Evolutionary conservation across 441 rosid species (phyloP).

Genomic region (Cnidoscolus chayamansa): DNA sequence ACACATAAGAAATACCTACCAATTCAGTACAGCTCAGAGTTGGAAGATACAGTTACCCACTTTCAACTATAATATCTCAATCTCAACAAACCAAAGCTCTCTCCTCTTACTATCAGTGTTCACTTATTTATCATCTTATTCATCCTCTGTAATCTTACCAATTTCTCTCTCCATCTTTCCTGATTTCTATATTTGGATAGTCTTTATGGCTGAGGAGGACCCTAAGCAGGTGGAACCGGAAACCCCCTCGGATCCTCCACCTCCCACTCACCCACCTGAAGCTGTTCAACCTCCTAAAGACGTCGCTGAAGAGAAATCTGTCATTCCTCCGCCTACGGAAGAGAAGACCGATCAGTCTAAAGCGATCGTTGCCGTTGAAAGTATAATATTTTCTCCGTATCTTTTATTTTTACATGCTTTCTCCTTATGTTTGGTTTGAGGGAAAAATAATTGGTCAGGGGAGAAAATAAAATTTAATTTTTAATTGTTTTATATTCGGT

Average conservation of each 20-base stretch:
- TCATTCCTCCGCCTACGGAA: slow-evolving; percentile 41
- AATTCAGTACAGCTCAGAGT: slow-evolving; percentile 29
- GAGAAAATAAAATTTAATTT: no score
- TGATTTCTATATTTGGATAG: not conserved
- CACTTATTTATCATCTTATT: not conserved
- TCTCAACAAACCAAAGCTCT: slow-evolving; percentile 12
- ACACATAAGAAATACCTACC: not conserved
- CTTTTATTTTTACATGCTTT: not conserved
- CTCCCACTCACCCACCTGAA: slow-evolving; percentile 26
- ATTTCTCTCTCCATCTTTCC: not conserved
- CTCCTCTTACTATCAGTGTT: not conserved
- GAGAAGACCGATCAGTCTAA: slow-evolving; percentile 49
- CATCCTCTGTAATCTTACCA: not conserved
- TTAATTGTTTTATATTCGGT: no score
- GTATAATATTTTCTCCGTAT: slow-evolving; percentile 31
- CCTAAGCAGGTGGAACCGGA: slow-evolving; percentile 48
- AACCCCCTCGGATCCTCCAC: slow-evolving; percentile 37
- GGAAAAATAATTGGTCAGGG: no score
- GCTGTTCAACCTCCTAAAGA: slow-evolving; percentile 34
- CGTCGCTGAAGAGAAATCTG: slow-evolving; percentile 55
- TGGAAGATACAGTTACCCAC: slow-evolving; percentile 21
- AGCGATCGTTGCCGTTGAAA: slow-evolving; percentile 40
- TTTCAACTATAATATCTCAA: slow-evolving; percentile 34
- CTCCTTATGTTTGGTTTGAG: not conserved
- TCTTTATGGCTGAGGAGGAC: slow-evolving; percentile 55